These are phyloP conservation scores for Cystofilobasidium capitatum DNA, from an alignment of 768 basidiomycete genomes.

Conservation along the genomic window DNA sequence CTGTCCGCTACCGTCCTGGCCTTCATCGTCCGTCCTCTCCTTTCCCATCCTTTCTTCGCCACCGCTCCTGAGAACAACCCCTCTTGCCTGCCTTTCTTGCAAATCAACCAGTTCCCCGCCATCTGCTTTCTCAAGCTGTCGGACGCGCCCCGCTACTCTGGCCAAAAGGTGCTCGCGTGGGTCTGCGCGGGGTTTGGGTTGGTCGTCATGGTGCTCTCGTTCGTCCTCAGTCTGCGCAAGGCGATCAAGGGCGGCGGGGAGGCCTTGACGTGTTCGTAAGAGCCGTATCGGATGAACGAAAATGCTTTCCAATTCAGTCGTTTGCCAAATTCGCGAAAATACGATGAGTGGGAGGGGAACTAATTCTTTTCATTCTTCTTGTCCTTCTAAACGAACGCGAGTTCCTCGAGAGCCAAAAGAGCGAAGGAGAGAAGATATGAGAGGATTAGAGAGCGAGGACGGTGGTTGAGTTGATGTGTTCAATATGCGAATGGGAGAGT, in stretches of 20 bases:
- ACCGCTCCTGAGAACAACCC: neutral
- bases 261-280: conserved; percentile 9
- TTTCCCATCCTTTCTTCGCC: neutral
- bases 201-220: conserved; percentile 65
- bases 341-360: no score
- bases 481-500: no score
- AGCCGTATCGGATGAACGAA: neutral
- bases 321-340: no score
- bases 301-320: no score
- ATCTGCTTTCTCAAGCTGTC: conserved; percentile 70
- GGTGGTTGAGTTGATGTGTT: no score
- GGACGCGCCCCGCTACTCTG: conserved; percentile 54
- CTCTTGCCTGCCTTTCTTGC: conserved; percentile 47
- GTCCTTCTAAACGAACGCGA: no score
- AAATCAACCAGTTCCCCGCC: conserved; percentile 47
- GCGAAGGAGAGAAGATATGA: no score
- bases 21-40: conserved; percentile 11
- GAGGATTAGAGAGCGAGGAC: no score
- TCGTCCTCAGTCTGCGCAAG: conserved; percentile 66
- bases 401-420: no score
- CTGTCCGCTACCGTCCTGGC: conserved; percentile 53
- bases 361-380: no score
- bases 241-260: conserved; percentile 24
- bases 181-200: conserved; percentile 63
- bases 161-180: conserved; percentile 64